Base-by-base conservation (phyloP, 768 basidiomycete genomes). In the Exsudoporus frostii region DNA sequence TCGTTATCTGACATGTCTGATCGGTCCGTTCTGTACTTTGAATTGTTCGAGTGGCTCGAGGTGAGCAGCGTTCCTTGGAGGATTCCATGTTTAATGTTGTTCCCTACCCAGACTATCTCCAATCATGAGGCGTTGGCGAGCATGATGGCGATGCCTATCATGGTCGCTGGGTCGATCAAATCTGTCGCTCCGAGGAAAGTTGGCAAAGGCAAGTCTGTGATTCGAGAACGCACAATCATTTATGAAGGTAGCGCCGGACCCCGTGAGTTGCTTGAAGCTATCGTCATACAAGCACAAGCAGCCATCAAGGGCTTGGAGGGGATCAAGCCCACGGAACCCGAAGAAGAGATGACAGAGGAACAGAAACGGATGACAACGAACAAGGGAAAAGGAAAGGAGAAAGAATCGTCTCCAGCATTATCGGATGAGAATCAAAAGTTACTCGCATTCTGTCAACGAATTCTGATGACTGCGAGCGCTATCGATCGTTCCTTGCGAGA, bases 81-180 rank as follows among this genome's bases (percentile, higher is more conserved):
- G 24, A 37, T 17, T 38, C 33, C 37, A 17, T 36, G 17, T 43
- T 50, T 52, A 29, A 49, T 19, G 32, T 45, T 22, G 8, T 45
- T 68, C 14, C 48, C 41, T 22, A 8, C 49, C 17, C 50, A 97
- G 94, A 92, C 90, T 1, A 88, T 98, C 42, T 95, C 93, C 7
- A 86, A 86, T 59, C 94, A 97, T 57, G 95, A 96, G 75, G 88
- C 92, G 6, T 72, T 97, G 37, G 92, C 92, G 15, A 91, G 89
- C 55, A 94, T 95, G 88, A 91, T 96, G 84, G 92, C 91, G 2
- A 96, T 95, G 92, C 92, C 93, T 7, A 92, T 91, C 65, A 94
- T 94, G 92, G 84, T 85, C n/a, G 81, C 84, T 19, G 76, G 79
- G 5, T 86, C 86, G 19, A 79, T 84, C 47, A 88, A 87, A 65